These are phyloP conservation scores for Saturnispora quitensis DNA, from an alignment of 805 yeast genomes.

Conservation along the genomic window DNA sequence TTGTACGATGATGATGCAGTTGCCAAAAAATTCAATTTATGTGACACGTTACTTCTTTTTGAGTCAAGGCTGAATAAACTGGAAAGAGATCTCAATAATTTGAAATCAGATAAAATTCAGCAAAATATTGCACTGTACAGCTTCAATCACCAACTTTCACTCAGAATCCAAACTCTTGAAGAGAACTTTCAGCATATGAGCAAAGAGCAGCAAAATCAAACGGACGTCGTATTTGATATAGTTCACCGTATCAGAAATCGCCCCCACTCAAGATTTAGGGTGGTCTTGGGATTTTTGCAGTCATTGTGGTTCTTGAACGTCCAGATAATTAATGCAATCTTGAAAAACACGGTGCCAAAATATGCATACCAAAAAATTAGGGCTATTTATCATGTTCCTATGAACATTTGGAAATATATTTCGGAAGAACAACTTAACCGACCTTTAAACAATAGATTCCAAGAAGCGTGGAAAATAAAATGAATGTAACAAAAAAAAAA, in stretches of 20 bases:
- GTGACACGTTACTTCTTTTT: conserved; percentile 2
- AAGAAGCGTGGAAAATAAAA: background rate
- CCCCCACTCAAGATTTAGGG: background rate
- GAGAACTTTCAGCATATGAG: conserved; percentile 1
- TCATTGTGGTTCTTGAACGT: background rate
- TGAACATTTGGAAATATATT: background rate
- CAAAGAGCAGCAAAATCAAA: background rate
- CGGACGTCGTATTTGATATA: background rate
- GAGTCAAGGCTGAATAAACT: conserved; percentile 2
- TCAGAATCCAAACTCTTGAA: conserved; percentile 10
- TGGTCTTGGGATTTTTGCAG: conserved; percentile 1
- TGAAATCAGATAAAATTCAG: conserved; percentile 6
- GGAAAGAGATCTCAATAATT: conserved; percentile 2
- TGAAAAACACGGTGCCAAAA: background rate
- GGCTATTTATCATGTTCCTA: background rate
- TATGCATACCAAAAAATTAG: background rate
- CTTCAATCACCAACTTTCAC: conserved; percentile 8
- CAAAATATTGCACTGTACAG: conserved; percentile 11
- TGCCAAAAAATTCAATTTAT: background rate
- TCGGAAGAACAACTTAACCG: background rate
- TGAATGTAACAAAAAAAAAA: background rate
- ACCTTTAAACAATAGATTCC: background rate
- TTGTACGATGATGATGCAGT: background rate
- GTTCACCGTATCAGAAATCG: background rate
- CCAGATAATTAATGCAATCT: background rate